Conservation (phyloP, 371 early-diverging fungal genomes). For the Actinomucor elegans region DNA sequence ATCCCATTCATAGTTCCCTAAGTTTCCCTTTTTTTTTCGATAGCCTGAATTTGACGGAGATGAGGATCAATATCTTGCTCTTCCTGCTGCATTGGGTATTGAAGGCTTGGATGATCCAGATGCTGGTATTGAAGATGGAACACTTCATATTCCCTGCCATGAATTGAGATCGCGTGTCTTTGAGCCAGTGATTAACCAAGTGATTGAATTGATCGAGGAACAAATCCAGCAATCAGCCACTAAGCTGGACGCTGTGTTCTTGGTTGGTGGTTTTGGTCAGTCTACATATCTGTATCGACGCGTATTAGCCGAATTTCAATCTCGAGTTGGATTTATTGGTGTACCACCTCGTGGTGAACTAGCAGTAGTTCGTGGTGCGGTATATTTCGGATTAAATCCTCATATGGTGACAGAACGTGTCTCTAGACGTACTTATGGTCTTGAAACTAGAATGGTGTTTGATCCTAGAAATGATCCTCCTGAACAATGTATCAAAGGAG, state of each 20-base stretch:
- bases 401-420: constrained; percentile 61
- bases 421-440: constrained; percentile 61
- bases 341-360: constrained; percentile 57
- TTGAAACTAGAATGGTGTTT: constrained; percentile 65
- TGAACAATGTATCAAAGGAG: constrained; percentile 57
- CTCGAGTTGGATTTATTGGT: constrained; percentile 53
- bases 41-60: constrained; percentile 64
- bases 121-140: constrained; percentile 59
- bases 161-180: constrained; percentile 56
- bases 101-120: constrained; percentile 55
- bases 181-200: constrained; percentile 62
- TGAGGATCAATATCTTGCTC: constrained; percentile 56
- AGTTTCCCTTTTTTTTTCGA: not conserved
- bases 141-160: constrained; percentile 51
- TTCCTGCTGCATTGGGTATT: constrained; percentile 55
- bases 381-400: constrained; percentile 59
- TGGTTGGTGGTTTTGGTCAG: constrained; percentile 65
- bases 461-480: constrained; percentile 57
- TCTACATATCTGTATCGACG: constrained; percentile 57
- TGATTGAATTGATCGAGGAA: constrained; percentile 56
- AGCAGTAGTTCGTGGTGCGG: constrained; percentile 52
- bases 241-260: constrained; percentile 52
- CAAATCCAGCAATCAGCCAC: constrained; percentile 50
- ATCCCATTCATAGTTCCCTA: constrained; percentile 2
- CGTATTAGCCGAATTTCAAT: constrained; percentile 43